phyloP scores from a whole-genome alignment of 768 basidiomycete species.

The Suillus subalutaceus region DNA sequence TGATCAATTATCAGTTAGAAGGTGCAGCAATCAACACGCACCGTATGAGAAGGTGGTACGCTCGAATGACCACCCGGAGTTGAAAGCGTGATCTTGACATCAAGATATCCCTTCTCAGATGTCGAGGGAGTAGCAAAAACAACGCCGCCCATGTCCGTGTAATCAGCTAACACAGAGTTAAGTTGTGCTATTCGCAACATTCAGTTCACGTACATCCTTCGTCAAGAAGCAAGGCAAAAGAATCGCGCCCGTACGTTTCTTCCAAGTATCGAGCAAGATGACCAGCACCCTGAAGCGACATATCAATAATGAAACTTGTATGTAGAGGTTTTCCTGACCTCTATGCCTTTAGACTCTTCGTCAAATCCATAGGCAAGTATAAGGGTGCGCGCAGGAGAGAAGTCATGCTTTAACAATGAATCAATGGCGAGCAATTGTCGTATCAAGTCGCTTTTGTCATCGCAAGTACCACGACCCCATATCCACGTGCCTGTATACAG shows the following conservation, averaged over 20 bases:
- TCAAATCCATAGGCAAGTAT: slow-evolving; percentile 51
- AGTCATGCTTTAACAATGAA: slow-evolving; percentile 46
- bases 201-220: slow-evolving; percentile 64
- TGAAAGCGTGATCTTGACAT: slow-evolving; percentile 61
- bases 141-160: slow-evolving; percentile 11
- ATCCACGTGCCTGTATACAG: slow-evolving; percentile 50
- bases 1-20: not conserved
- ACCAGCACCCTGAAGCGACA: slow-evolving; percentile 51
- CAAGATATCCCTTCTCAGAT: slow-evolving; percentile 73
- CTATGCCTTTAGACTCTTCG: slow-evolving; percentile 54
- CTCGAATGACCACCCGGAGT: slow-evolving; percentile 81
- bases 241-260: slow-evolving; percentile 62
- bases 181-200: not conserved
- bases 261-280: slow-evolving; percentile 50
- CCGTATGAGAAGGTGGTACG: slow-evolving; percentile 78
- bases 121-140: slow-evolving; percentile 59
- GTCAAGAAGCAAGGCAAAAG: slow-evolving; percentile 78
- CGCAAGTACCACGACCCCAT: slow-evolving; percentile 76
- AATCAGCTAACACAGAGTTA: not conserved
- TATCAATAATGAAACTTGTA: not conserved
- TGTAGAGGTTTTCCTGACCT: slow-evolving; percentile 31
- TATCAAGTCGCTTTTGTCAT: slow-evolving; percentile 73
- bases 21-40: slow-evolving; percentile 26
- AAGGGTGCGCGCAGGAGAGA: slow-evolving; percentile 45
- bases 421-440: slow-evolving; percentile 53